A percentile compares a stretch with the other conserved stretches of the same genome.
phyloP scores from a whole-genome alignment of 1,284 basidiomycete genomes.

The Singerocomus inundabilis region DNA sequence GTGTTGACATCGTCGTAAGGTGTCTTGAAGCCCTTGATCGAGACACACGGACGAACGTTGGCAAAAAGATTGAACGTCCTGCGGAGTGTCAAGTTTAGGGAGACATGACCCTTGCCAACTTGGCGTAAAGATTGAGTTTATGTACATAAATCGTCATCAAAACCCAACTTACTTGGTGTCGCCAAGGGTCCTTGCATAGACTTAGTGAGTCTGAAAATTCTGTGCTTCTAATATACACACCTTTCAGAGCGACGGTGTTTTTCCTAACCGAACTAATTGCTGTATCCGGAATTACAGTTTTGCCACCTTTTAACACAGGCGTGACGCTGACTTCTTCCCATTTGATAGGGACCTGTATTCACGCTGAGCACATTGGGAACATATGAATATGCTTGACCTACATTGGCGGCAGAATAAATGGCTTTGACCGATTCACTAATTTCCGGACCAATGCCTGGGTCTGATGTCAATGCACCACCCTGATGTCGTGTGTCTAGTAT shows the following conservation, averaged over 20 bases:
- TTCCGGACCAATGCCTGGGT: constrained; percentile 93
- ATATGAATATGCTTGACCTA: constrained; percentile 34
- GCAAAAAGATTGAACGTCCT: constrained; percentile 98
- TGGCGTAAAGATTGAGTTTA: constrained; percentile 13
- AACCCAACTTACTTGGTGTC: constrained; percentile 72
- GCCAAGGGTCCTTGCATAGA: constrained; percentile 74
- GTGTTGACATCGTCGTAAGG: constrained; percentile 98
- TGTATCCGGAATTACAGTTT: constrained; percentile 93
- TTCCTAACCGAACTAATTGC: constrained; percentile 93
- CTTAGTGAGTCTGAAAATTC: constrained; percentile 8
- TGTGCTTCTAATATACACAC: constrained; percentile 41
- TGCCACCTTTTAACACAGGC: constrained; percentile 91
- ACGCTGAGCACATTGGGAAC: constrained; percentile 5
- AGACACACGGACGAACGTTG: constrained; percentile 96
- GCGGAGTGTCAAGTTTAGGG: constrained; percentile 94
- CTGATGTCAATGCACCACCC: constrained; percentile 18
- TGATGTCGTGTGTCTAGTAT: constrained; percentile 28
- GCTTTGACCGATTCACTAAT: constrained; percentile 95
- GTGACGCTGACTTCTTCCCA: constrained; percentile 99
- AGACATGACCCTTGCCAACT: constrained; percentile 99
- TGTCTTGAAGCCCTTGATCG: constrained; percentile 97
- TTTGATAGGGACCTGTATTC: constrained; percentile 81
- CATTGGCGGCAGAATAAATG: constrained; percentile 89
- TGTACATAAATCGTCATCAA: constrained; percentile 4
- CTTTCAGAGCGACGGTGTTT: constrained; percentile 98